These are phyloP conservation scores for Pseudogymnoascus sp. DNA, from an alignment of 2,329 filamentous ascomycete genomes.

Conservation along the genomic window DNA sequence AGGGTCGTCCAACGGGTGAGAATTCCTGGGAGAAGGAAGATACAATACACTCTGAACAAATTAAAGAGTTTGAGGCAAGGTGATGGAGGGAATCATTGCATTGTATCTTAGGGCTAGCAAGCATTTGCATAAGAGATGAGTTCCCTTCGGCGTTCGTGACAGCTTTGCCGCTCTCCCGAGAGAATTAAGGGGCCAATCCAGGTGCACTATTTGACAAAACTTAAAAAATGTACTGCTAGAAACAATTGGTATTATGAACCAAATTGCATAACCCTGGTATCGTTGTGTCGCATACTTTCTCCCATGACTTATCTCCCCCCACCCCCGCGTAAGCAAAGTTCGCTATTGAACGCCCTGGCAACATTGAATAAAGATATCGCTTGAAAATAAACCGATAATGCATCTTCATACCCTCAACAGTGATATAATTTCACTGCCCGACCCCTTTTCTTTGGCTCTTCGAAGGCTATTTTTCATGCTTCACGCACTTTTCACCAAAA, in stretches of 20 bases:
- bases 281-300: not conserved
- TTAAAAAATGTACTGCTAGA: conserved; percentile 10
- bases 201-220: conserved; percentile 21
- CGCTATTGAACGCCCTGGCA: not conserved
- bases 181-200: conserved; percentile 16
- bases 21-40: no score
- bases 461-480: not conserved
- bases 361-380: not conserved
- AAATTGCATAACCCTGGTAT: not conserved
- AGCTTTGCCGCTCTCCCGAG: conserved; percentile 14
- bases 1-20: no score
- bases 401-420: not conserved
- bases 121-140: not conserved
- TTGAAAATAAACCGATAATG: not conserved
- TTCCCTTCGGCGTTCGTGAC: not conserved
- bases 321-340: not conserved
- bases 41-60: no score
- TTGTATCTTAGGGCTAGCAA: not conserved
- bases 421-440: no score
- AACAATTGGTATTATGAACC: not conserved
- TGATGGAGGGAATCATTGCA: not conserved
- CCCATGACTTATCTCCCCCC: not conserved
- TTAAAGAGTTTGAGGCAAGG: conserved; percentile 13
- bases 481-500: not conserved
- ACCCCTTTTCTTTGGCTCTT: no score